These are phyloP conservation scores for Globisporangium abappressorium DNA, from an alignment of 352 stramenopile genomes.

Conservation along the genomic window DNA sequence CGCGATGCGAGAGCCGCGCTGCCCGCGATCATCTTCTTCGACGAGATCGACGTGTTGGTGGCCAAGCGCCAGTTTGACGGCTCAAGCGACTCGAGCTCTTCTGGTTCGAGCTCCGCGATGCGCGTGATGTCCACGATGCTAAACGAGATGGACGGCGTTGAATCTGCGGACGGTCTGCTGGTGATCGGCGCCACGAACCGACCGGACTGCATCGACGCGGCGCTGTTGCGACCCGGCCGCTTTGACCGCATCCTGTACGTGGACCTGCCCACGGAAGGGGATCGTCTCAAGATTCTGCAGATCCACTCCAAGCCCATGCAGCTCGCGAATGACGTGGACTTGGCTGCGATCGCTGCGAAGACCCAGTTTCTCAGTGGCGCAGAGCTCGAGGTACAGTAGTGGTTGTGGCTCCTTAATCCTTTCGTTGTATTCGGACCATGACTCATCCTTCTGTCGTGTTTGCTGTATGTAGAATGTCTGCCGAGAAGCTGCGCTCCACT, in stretches of 20 bases:
- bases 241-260: slow-evolving; percentile 97
- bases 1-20: slow-evolving; percentile 67
- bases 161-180: slow-evolving; percentile 92
- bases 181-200: slow-evolving; percentile 98
- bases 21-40: slow-evolving; percentile 91
- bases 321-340: slow-evolving; percentile 60
- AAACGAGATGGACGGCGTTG: slow-evolving; percentile 97
- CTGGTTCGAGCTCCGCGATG: slow-evolving; percentile 61
- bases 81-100: slow-evolving; percentile 21
- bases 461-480: slow-evolving; percentile 67
- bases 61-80: slow-evolving; percentile 73
- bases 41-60: slow-evolving; percentile 88
- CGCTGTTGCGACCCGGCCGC: slow-evolving; percentile 94
- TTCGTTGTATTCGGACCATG: no score
- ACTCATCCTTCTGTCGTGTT: no score
- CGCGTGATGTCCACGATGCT: slow-evolving; percentile 97
- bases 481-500: slow-evolving; percentile 72
- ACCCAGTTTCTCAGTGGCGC: slow-evolving; percentile 80
- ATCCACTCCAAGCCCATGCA: slow-evolving; percentile 74
- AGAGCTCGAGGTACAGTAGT: slow-evolving; percentile 69
- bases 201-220: slow-evolving; percentile 97
- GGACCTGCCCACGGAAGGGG: slow-evolving; percentile 69
- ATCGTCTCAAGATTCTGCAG: slow-evolving; percentile 66
- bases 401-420: background rate
- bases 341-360: slow-evolving; percentile 44